phyloP scores from a whole-genome alignment of 2,329 filamentous ascomycete species.

The Pseudogymnoascus sp. region DNA sequence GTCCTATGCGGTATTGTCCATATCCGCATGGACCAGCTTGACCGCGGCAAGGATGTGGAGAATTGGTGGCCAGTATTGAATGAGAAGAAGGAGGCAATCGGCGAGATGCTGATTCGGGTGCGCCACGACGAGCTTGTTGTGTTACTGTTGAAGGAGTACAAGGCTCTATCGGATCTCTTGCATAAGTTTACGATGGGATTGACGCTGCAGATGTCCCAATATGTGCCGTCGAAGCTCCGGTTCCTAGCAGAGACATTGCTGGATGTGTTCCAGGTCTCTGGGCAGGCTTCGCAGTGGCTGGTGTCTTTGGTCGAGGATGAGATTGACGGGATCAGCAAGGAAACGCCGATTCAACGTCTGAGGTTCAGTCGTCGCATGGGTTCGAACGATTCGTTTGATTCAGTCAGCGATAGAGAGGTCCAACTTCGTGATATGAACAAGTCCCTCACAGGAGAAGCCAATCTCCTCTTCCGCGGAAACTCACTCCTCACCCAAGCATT shows the following conservation, averaged over 20 bases:
- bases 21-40: conserved; percentile 64
- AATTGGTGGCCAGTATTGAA: conserved; percentile 83
- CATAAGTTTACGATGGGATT: conserved; percentile 79
- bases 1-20: conserved; percentile 67
- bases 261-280: conserved; percentile 93
- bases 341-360: conserved; percentile 66
- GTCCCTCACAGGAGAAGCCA: conserved; percentile 78
- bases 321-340: conserved; percentile 85
- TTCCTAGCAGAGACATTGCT: conserved; percentile 78
- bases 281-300: conserved; percentile 78
- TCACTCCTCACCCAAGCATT: conserved; percentile 87
- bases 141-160: conserved; percentile 77
- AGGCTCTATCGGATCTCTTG: conserved; percentile 71
- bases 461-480: conserved; percentile 90
- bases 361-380: conserved; percentile 64
- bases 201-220: conserved; percentile 74
- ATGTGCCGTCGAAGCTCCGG: conserved; percentile 69
- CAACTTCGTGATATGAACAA: conserved; percentile 72
- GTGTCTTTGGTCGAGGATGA: conserved; percentile 92
- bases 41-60: conserved; percentile 70
- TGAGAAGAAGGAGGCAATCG: conserved; percentile 66
- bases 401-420: conserved; percentile 58
- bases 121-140: conserved; percentile 86
- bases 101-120: conserved; percentile 77
- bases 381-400: conserved; percentile 62